Conservation (phyloP, 805 yeast species). For the Candida morakotiae region DNA sequence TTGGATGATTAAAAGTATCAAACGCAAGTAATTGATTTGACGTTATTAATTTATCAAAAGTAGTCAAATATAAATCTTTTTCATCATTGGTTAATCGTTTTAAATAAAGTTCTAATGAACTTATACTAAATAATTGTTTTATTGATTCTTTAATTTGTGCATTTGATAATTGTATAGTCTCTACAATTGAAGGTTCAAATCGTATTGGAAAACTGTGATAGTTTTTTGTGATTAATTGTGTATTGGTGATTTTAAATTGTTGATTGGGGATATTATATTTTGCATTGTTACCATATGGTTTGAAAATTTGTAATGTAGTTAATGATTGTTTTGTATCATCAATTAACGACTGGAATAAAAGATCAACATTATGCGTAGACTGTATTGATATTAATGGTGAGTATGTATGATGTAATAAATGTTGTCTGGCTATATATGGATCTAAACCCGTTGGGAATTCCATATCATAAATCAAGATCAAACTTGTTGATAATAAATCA, state of each 20-base stretch:
- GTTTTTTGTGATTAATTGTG: slow-evolving; percentile 45
- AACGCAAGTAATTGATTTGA: slow-evolving; percentile 64
- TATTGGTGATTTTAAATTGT: slow-evolving; percentile 46
- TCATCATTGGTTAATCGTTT: slow-evolving; percentile 10
- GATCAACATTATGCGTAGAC: slow-evolving; percentile 44
- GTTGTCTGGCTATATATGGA: slow-evolving; percentile 37
- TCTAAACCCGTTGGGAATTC: slow-evolving; percentile 33
- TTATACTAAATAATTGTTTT: slow-evolving; percentile 32
- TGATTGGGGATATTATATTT: slow-evolving; percentile 37
- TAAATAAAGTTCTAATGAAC: slow-evolving; percentile 31
- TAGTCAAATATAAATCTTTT: slow-evolving; percentile 40
- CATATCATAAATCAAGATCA: slow-evolving; percentile 2
- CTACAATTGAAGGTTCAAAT: slow-evolving; percentile 44
- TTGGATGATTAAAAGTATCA: slow-evolving; percentile 86
- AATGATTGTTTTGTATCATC: slow-evolving; percentile 29
- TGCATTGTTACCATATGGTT: slow-evolving; percentile 54
- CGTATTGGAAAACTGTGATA: slow-evolving; percentile 56
- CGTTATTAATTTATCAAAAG: slow-evolving; percentile 56
- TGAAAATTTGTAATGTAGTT: slow-evolving; percentile 45
- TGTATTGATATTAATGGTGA: slow-evolving; percentile 52
- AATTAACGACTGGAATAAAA: slow-evolving; percentile 30
- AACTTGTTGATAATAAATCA: neutral
- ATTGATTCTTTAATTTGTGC: slow-evolving; percentile 9
- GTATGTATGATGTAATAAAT: slow-evolving; percentile 41
- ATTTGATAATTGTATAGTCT: slow-evolving; percentile 27